Evolutionary conservation across 2,329 filamentous ascomycete species (phyloP), one percentile per base, ranked within the genome.

Genomic region (Aschersonia sp.): DNA sequence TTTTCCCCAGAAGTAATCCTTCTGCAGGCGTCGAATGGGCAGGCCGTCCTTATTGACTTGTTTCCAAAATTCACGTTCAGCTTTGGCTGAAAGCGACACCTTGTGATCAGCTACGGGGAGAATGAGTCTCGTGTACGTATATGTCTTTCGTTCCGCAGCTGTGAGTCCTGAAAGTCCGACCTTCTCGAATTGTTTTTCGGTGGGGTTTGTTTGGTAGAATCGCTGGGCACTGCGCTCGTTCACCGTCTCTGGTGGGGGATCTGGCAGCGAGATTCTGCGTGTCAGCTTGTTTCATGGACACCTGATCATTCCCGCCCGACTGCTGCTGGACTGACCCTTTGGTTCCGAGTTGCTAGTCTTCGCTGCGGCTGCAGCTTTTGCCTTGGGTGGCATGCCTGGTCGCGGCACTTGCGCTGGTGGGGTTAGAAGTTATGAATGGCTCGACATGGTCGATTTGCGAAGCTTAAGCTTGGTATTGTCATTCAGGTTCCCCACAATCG

Each of bases 11-110:
- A 56, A 47, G 61, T 69, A 64, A 54, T 57, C 56, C 40, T 56
- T 56, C 29, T 60, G 57, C 14, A 72, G 61, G 30, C 63, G 62
- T 39, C 75, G 71, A 45, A 72, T 61, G 5, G 75, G 71, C 11
- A 77, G 63, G 48, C 62, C 68, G 44, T 72, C 67, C 53, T 78
- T 76, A 58, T 68, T 69, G 52, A 76, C 65, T 44, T 67, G 63
- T 60, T 75, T 75, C 76, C 76, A 80, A 57, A 75, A 70, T 55
- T 79, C 75, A 56, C 71, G 70, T 56, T 76, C 70, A 30, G 70
- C 61, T 59, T 76, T 76, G 59, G 67, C 61, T 51, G 61, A 64
- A 35, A 65, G 58, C 42, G 56, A 51, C 4, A 69, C 54, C 9
- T 55, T 56, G 45, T 58, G 61, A 50, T 64, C 58, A 43, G 63